Conservation (phyloP, 164 flowering plant species). For the Nymphaea thermarum region DNA sequence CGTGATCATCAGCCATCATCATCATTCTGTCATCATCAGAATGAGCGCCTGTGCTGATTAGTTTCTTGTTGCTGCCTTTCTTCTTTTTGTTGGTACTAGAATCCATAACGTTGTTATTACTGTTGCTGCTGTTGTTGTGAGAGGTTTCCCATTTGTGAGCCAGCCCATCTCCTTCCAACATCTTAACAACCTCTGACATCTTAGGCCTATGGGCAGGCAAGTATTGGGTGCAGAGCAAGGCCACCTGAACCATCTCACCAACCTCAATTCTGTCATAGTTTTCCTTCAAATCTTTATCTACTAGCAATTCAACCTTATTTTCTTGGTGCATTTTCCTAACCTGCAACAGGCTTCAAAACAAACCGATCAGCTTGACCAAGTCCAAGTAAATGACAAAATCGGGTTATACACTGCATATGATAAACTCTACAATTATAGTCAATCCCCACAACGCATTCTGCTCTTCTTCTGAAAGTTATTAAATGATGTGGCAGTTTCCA, state of each 20-base stretch:
- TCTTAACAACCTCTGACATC: constrained; percentile 77
- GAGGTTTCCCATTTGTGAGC: constrained; percentile 86
- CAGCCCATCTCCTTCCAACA: constrained; percentile 90
- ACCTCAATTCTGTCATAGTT: constrained; percentile 64
- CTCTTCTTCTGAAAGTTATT: too few relatives aligned
- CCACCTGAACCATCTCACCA: constrained; percentile 77
- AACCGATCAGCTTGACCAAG: not conserved
- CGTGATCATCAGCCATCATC: constrained; percentile 18
- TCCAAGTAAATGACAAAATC: not conserved
- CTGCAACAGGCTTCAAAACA: constrained; percentile 14
- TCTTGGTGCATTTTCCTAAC: constrained; percentile 67
- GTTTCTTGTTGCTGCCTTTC: not conserved
- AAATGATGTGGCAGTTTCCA: too few relatives aligned
- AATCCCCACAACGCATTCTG: too few relatives aligned
- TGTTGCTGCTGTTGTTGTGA: constrained; percentile 12
- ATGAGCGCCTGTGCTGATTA: constrained; percentile 1
- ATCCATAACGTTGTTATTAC: constrained; percentile 4
- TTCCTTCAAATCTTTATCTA: constrained; percentile 50
- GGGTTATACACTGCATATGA: too few relatives aligned
- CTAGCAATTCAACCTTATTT: constrained; percentile 51
- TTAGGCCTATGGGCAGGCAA: constrained; percentile 71
- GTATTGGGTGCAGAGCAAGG: constrained; percentile 71
- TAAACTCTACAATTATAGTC: too few relatives aligned
- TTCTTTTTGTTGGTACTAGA: not conserved
- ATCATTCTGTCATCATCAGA: constrained; percentile 21